Percentiles rank a stretch among this genome's conserved stretches.
These are phyloP conservation scores for Cystobasidium pallidum DNA, from an alignment of 1,284 basidiomycete genomes.

Conservation along the genomic window DNA sequence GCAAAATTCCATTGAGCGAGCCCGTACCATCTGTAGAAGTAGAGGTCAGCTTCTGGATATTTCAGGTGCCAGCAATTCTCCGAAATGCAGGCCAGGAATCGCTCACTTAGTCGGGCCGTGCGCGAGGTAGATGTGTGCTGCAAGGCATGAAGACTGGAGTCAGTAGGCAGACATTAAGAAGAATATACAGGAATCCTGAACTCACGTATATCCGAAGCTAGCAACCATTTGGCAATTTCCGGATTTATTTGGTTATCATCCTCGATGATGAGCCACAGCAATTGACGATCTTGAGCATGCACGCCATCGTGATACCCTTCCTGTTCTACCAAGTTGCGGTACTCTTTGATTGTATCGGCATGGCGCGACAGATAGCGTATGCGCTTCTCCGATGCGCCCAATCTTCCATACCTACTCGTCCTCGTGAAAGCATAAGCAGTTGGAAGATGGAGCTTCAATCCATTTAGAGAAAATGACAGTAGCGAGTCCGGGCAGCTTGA, in stretches of 20 bases:
- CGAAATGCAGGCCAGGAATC: not conserved
- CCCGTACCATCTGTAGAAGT: conserved; percentile 6
- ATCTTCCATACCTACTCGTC: conserved; percentile 15
- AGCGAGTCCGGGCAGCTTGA: conserved; percentile 16
- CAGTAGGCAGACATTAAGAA: not conserved
- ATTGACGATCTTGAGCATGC: conserved; percentile 13
- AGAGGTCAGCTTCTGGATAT: not conserved
- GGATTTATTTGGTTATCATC: conserved; percentile 33
- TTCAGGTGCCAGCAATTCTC: no score
- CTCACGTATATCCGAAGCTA: conserved; percentile 17
- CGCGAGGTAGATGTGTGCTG: conserved; percentile 36
- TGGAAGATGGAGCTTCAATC: conserved; percentile 7
- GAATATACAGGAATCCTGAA: not conserved
- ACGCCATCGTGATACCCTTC: conserved; percentile 37
- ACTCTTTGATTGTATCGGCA: conserved; percentile 25
- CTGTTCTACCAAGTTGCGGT: conserved; percentile 6
- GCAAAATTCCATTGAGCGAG: conserved; percentile 36
- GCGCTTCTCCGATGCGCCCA: conserved; percentile 16
- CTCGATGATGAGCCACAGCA: conserved; percentile 28
- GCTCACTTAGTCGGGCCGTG: conserved; percentile 29
- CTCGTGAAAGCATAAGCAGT: conserved; percentile 37
- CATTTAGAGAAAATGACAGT: conserved; percentile 11
- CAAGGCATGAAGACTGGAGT: not conserved
- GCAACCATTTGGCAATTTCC: conserved; percentile 12
- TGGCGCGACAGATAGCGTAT: conserved; percentile 23